Evolutionary conservation across 768 basidiomycete species (phyloP).

Genomic region (Mycena polygramma): DNA sequence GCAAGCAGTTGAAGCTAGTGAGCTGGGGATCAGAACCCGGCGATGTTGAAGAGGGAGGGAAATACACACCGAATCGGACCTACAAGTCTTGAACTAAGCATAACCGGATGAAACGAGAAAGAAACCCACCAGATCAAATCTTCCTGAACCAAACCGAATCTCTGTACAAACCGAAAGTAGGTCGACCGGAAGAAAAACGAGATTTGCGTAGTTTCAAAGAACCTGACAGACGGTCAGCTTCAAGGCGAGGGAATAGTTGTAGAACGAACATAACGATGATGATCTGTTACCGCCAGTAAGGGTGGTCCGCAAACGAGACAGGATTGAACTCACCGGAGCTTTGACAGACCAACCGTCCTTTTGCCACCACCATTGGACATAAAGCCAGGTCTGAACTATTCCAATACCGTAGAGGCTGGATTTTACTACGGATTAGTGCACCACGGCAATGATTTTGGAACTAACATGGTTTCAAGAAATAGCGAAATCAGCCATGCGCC

Average conservation of each 20-base stretch:
- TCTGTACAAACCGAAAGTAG: conserved; percentile 19
- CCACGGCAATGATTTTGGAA: not conserved
- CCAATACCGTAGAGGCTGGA: conserved; percentile 30
- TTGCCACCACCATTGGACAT: conserved; percentile 21
- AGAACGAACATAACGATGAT: conserved; percentile 14
- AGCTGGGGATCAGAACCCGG: not conserved
- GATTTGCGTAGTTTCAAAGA: conserved; percentile 27
- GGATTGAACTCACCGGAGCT: not conserved
- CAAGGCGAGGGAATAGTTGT: no score
- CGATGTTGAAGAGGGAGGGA: not conserved
- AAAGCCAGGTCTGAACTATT: conserved; percentile 6
- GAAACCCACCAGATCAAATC: conserved; percentile 30
- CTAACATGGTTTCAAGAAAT: conserved; percentile 26
- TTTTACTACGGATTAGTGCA: not conserved
- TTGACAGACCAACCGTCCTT: not conserved
- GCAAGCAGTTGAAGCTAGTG: conserved; percentile 32
- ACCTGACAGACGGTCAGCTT: not conserved
- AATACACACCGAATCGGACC: conserved; percentile 29
- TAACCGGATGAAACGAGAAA: not conserved
- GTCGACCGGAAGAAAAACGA: conserved; percentile 23
- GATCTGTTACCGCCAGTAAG: conserved; percentile 3
- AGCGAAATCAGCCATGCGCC: conserved; percentile 28
- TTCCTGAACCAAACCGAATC: not conserved
- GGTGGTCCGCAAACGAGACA: no score
- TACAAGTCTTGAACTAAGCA: not conserved